Evolutionary conservation across 1,284 basidiomycete genomes (phyloP).

Genomic region (Irpex rosettiformis): DNA sequence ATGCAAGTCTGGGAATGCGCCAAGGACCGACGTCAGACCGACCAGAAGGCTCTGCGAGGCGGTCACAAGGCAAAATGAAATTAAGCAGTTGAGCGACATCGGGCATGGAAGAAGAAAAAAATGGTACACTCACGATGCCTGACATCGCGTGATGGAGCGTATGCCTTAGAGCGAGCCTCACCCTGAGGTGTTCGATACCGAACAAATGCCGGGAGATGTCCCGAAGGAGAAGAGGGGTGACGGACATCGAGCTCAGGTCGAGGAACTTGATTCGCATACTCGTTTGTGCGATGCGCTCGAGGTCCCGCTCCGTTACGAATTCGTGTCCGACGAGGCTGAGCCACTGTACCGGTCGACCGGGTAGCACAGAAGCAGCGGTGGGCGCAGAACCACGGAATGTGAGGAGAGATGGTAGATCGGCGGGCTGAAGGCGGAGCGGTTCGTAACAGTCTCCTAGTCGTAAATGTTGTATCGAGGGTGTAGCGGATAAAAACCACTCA

Average conservation of each 20-base stretch:
- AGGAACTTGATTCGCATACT: slow-evolving; percentile 45
- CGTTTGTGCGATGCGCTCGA: slow-evolving; percentile 46
- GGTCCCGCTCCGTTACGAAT: slow-evolving; percentile 47
- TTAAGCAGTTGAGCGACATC: slow-evolving; percentile 6
- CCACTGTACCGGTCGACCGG: slow-evolving; percentile 51
- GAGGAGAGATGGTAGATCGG: slow-evolving; percentile 41
- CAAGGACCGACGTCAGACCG: slow-evolving; percentile 35
- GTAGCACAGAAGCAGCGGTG: slow-evolving; percentile 55
- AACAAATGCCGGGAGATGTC: slow-evolving; percentile 51
- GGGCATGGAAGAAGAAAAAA: slow-evolving; percentile 1
- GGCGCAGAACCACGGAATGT: slow-evolving; percentile 57
- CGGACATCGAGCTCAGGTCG: slow-evolving; percentile 57
- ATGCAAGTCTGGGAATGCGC: slow-evolving; percentile 31
- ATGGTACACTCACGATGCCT: slow-evolving; percentile 65
- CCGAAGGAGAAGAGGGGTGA: slow-evolving; percentile 52
- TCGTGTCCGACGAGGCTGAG: slow-evolving; percentile 57
- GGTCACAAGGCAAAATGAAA: not conserved
- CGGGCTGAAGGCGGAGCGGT: slow-evolving; percentile 33
- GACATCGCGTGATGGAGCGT: slow-evolving; percentile 61
- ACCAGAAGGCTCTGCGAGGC: slow-evolving; percentile 33
- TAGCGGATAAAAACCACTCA: slow-evolving; percentile 39
- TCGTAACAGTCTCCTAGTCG: slow-evolving; percentile 46
- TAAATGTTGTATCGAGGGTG: slow-evolving; percentile 42
- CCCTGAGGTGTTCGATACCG: slow-evolving; percentile 45
- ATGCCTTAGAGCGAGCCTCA: slow-evolving; percentile 60